These are phyloP conservation scores for Hyphopichia wangnamkhiaoensis DNA, from an alignment of 1,139 yeast genomes.

Conservation along the genomic window DNA sequence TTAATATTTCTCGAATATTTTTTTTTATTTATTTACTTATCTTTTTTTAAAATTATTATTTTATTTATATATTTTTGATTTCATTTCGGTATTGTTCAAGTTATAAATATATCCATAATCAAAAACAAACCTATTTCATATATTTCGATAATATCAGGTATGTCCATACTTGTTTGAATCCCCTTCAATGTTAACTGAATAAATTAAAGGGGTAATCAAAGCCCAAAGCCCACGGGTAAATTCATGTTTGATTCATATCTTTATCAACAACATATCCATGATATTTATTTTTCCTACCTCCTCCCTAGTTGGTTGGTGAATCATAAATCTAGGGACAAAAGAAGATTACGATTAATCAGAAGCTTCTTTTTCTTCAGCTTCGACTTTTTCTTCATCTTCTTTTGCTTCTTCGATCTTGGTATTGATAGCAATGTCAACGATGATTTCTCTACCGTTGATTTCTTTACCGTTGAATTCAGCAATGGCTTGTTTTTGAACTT, in stretches of 20 bases:
- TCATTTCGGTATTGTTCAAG: too few species aligned
- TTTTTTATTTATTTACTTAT: too few species aligned
- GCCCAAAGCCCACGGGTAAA: conserved; percentile 1
- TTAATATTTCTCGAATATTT: too few species aligned
- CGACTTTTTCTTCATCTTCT: conserved; percentile 10
- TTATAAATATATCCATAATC: too few species aligned
- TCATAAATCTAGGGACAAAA: background rate
- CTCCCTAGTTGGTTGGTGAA: too few species aligned
- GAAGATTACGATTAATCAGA: conserved; percentile 1
- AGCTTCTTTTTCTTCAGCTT: conserved; percentile 5
- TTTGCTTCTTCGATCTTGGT: conserved; percentile 26
- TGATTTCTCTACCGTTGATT: conserved; percentile 54
- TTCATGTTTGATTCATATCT: background rate
- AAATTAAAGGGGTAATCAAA: conserved; percentile 2
- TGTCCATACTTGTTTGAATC: background rate
- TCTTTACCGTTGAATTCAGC: conserved; percentile 53
- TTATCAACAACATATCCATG: background rate
- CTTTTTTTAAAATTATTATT: too few species aligned
- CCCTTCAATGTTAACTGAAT: conserved; percentile 4
- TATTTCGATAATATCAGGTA: background rate
- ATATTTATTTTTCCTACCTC: too few species aligned
- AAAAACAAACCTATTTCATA: background rate
- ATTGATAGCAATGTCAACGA: conserved; percentile 61
- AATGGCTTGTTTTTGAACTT: conserved; percentile 50
- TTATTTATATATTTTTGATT: too few species aligned